A percentile compares a stretch with the other conserved stretches of the same genome.
phyloP scores from a whole-genome alignment of 148 eudicot genomes.

The Diospyros lotus region DNA sequence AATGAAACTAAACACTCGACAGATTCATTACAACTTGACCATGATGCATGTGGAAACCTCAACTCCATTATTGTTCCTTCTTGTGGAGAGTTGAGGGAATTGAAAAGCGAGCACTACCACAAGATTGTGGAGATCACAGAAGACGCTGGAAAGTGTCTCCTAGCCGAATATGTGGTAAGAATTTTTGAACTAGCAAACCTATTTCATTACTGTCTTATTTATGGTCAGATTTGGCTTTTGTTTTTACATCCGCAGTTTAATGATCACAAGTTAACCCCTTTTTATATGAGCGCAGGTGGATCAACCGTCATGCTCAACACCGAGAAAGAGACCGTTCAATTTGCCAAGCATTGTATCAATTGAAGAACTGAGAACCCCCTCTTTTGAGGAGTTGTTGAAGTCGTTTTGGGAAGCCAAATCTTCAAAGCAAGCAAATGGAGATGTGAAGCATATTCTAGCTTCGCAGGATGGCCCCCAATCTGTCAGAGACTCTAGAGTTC shows the following conservation, averaged over 20 bases:
- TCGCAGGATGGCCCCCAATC: slow-evolving; percentile 43
- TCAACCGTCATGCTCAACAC: slow-evolving; percentile 94
- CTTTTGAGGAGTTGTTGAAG: slow-evolving; percentile 77
- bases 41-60: slow-evolving; percentile 69
- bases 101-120: slow-evolving; percentile 79
- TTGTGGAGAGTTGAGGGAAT: slow-evolving; percentile 75
- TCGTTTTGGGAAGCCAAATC: slow-evolving; percentile 77
- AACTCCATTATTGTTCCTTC: slow-evolving; percentile 90
- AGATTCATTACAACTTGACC: slow-evolving; percentile 89
- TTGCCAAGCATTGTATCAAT: slow-evolving; percentile 73
- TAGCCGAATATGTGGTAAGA: slow-evolving; percentile 75
- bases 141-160: slow-evolving; percentile 80
- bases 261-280: not conserved
- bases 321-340: slow-evolving; percentile 70
- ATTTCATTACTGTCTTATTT: not conserved
- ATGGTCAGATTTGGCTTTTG: too few species aligned
- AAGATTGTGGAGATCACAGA: slow-evolving; percentile 83
- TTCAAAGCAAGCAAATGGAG: slow-evolving; percentile 76
- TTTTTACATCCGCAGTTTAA: too few species aligned
- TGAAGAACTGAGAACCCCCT: slow-evolving; percentile 88
- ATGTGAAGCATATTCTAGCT: slow-evolving; percentile 51
- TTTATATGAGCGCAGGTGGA: slow-evolving; percentile 54
- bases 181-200: not conserved
- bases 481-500: slow-evolving; percentile 67
- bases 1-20: slow-evolving; percentile 21